phyloP scores from a whole-genome alignment of 1,139 yeast species.

The Saccharomyces hybrid region DNA sequence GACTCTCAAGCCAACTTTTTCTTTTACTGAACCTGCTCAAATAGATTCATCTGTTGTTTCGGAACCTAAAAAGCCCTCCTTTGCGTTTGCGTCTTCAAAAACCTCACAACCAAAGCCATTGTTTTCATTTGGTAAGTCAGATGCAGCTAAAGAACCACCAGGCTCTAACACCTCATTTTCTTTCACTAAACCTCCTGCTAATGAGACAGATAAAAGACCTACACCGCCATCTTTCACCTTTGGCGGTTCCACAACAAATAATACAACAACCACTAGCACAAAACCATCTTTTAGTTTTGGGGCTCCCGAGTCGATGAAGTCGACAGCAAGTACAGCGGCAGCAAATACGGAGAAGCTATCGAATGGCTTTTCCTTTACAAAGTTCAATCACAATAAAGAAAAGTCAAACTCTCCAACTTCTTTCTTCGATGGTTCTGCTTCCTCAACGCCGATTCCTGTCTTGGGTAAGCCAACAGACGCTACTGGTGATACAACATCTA shows the following conservation, averaged over 20 bases:
- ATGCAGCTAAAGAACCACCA: neutral
- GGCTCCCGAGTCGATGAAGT: neutral
- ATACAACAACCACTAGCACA: neutral
- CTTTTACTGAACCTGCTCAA: conserved; percentile 9
- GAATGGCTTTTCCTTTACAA: neutral
- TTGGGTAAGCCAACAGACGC: conserved; percentile 3
- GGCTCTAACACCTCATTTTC: conserved; percentile 3
- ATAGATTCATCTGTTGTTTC: neutral
- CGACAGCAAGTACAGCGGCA: neutral
- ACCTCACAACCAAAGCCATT: neutral
- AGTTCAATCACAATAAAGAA: neutral
- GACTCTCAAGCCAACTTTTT: conserved; percentile 9
- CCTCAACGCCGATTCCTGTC: conserved; percentile 3
- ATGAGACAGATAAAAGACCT: neutral
- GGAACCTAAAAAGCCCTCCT: conserved; percentile 5
- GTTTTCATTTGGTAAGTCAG: conserved; percentile 7
- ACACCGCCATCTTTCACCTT: conserved; percentile 3
- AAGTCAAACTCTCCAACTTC: neutral
- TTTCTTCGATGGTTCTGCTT: neutral
- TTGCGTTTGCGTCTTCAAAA: conserved; percentile 8
- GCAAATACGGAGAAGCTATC: neutral
- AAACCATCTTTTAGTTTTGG: conserved; percentile 3
- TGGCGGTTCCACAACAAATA: neutral
- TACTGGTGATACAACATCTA: neutral
- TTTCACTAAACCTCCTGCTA: neutral